A percentile compares a stretch with the other conserved stretches of the same genome.
Conservation (phyloP, 2,329 filamentous ascomycete genomes). For the Diaporthe aspalathi region DNA sequence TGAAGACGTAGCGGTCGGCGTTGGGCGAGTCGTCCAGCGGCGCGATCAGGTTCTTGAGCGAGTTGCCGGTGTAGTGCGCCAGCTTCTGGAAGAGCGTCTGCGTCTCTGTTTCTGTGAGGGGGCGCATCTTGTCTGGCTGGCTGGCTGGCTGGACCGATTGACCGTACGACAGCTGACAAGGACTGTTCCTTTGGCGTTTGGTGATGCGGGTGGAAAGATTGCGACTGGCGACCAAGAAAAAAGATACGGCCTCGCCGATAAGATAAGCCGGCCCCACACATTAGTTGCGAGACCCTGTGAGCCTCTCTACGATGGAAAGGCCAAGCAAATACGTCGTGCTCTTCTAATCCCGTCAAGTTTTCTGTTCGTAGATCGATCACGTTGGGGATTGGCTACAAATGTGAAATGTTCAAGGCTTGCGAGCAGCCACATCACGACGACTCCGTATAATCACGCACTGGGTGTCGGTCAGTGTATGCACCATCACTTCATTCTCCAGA, state of each 20-base stretch:
- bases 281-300: constrained; percentile 7
- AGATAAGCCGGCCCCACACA: constrained; percentile 29
- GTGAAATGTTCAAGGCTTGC: not conserved
- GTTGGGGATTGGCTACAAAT: not conserved
- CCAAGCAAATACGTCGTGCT: no score
- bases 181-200: not conserved
- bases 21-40: constrained; percentile 75
- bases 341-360: not conserved
- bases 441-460: constrained; percentile 38
- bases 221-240: constrained; percentile 18
- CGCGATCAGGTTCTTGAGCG: constrained; percentile 85
- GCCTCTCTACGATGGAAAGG: not conserved
- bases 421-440: not conserved
- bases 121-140: constrained; percentile 70
- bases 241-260: constrained; percentile 34
- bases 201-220: not conserved
- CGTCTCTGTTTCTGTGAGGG: constrained; percentile 82
- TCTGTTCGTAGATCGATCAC: not conserved
- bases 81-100: constrained; percentile 91
- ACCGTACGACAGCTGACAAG: constrained; percentile 4
- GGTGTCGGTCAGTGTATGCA: not conserved
- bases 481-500: constrained; percentile 36
- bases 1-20: constrained; percentile 86
- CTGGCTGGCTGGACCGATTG: not conserved
- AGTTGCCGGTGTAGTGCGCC: constrained; percentile 90